phyloP scores from a whole-genome alignment of 2,329 filamentous ascomycete genomes.

The Beauveria asiatica region DNA sequence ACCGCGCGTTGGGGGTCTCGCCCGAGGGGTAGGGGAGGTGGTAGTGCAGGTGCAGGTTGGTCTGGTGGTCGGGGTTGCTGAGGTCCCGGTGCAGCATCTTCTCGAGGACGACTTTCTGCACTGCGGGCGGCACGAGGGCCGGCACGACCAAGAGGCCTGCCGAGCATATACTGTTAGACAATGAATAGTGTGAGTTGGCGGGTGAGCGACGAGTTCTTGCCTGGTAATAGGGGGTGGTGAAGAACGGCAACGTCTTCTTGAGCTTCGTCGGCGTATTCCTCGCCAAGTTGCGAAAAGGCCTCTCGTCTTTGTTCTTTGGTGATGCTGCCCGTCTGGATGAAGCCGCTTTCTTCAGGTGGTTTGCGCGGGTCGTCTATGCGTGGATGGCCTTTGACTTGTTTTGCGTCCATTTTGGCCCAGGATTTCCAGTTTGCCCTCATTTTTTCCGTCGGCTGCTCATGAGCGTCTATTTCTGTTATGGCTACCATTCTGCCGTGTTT shows the following conservation, averaged over 20 bases:
- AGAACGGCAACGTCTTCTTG: conserved; percentile 43
- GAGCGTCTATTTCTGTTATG: conserved; percentile 55
- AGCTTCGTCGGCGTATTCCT: conserved; percentile 23
- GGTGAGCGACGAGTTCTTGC: conserved; percentile 33
- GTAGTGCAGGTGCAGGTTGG: conserved; percentile 85
- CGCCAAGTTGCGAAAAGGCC: conserved; percentile 35
- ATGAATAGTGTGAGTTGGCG: neutral
- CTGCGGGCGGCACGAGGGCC: conserved; percentile 56
- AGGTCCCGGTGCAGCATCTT: conserved; percentile 72
- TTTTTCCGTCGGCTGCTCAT: conserved; percentile 65
- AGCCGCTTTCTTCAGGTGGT: conserved; percentile 30
- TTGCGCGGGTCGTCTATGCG: conserved; percentile 47
- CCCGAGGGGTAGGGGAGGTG: conserved; percentile 49
- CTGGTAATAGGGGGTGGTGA: conserved; percentile 58
- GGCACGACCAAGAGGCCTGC: conserved; percentile 74
- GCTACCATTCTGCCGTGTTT: neutral
- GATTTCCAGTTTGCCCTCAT: conserved; percentile 68
- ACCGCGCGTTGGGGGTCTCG: conserved; percentile 22
- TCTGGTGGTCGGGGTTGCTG: conserved; percentile 64
- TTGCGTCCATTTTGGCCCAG: conserved; percentile 53
- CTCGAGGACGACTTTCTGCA: conserved; percentile 63
- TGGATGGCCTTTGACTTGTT: conserved; percentile 41
- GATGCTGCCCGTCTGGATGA: conserved; percentile 38
- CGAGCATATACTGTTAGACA: no score
- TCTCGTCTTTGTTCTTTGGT: conserved; percentile 31